Conservation (phyloP, 495 filamentous ascomycete genomes). For the Elasticomyces elasticus region DNA sequence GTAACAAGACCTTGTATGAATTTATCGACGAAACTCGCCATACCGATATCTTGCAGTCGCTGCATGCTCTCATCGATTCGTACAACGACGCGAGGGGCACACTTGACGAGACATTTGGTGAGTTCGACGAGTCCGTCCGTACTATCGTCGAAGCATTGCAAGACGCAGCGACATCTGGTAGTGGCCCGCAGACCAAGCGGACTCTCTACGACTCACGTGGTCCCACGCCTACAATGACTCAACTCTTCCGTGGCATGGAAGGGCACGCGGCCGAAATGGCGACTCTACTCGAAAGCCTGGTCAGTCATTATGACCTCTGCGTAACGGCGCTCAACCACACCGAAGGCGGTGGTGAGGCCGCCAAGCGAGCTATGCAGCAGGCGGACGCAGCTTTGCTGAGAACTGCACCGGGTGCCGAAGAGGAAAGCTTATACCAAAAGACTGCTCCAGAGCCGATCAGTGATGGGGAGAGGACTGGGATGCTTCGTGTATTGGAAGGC, state of each 20-base stretch:
- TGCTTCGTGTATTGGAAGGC: slow-evolving; percentile 70
- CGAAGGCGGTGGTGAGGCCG: slow-evolving; percentile 74
- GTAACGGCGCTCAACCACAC: slow-evolving; percentile 86
- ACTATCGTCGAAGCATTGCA: slow-evolving; percentile 14
- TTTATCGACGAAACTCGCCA: slow-evolving; percentile 81
- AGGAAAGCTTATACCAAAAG: slow-evolving; percentile 28
- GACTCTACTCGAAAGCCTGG: slow-evolving; percentile 65
- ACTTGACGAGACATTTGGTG: slow-evolving; percentile 20
- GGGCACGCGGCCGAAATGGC: slow-evolving; percentile 78
- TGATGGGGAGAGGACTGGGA: slow-evolving; percentile 65
- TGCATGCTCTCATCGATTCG: slow-evolving; percentile 56
- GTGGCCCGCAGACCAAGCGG: slow-evolving; percentile 3
- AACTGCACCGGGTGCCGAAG: slow-evolving; percentile 1
- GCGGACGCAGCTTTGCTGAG: not conserved
- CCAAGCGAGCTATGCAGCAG: slow-evolving; percentile 45
- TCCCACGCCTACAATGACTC: slow-evolving; percentile 44
- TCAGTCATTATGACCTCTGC: slow-evolving; percentile 89
- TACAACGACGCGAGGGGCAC: slow-evolving; percentile 25
- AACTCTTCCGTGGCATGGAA: slow-evolving; percentile 62
- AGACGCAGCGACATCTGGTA: not conserved
- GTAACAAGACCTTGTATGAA: slow-evolving; percentile 63
- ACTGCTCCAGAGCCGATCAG: slow-evolving; percentile 59
- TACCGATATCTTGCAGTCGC: slow-evolving; percentile 50
- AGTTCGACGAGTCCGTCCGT: slow-evolving; percentile 22
- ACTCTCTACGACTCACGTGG: slow-evolving; percentile 11